Percentiles rank a stretch among this genome's conserved stretches.
Evolutionary conservation across 1,284 basidiomycete genomes (phyloP).

Genomic region (Peniophora sp.): DNA sequence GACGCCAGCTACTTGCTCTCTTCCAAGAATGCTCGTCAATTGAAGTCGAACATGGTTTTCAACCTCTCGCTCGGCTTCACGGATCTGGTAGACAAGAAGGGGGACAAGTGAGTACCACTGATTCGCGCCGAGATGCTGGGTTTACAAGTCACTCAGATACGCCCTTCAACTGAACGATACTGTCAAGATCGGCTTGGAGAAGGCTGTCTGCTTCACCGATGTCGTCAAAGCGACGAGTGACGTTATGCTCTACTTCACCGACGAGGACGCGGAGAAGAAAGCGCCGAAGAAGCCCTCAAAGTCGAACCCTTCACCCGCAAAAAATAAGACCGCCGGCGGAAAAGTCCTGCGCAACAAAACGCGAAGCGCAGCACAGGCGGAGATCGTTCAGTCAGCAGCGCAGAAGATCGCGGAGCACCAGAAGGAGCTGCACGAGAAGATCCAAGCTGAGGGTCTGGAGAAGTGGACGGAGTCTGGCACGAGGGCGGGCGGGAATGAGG

Average conservation of each 20-base stretch:
- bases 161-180: conserved; percentile 89
- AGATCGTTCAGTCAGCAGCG: conserved; percentile 61
- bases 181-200: conserved; percentile 68
- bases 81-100: conserved; percentile 70
- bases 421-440: conserved; percentile 68
- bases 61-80: conserved; percentile 82
- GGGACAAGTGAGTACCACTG: conserved; percentile 53
- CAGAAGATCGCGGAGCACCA: conserved; percentile 86
- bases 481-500: conserved; percentile 69
- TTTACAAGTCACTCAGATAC: conserved; percentile 46
- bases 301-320: conserved; percentile 51
- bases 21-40: conserved; percentile 65
- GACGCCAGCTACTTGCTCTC: conserved; percentile 83
- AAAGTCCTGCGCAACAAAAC: conserved; percentile 83
- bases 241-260: conserved; percentile 79
- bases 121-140: background rate
- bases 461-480: conserved; percentile 76
- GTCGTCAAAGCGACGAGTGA: conserved; percentile 81
- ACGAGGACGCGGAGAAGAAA: conserved; percentile 33
- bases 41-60: conserved; percentile 82
- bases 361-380: conserved; percentile 72
- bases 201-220: conserved; percentile 72
- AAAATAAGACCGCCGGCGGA: conserved; percentile 69
- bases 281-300: conserved; percentile 49
- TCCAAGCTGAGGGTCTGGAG: conserved; percentile 80